Percentiles rank a stretch among this genome's conserved stretches.
Evolutionary conservation across 2,329 filamentous ascomycete species (phyloP).

Genomic region (Podosphaera fusca): DNA sequence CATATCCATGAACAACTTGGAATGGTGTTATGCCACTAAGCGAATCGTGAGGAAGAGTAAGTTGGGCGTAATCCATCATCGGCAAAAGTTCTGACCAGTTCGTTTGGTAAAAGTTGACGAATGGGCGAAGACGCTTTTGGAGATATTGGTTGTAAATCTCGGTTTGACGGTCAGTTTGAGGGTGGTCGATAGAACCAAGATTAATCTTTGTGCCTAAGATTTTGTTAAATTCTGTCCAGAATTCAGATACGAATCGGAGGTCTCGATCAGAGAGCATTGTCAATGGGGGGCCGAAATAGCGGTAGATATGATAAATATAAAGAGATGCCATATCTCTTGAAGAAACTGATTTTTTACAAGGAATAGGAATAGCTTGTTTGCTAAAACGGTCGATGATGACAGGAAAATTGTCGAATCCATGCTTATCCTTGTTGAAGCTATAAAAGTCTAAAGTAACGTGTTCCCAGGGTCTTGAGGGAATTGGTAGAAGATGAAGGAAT

Average conservation of each 20-base stretch:
- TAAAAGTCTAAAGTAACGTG: constrained; percentile 2
- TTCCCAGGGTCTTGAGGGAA: background rate
- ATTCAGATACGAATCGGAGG: background rate
- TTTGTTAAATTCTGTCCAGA: background rate
- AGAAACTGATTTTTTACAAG: background rate
- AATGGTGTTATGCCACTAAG: background rate
- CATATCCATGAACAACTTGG: background rate
- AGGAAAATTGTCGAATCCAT: background rate
- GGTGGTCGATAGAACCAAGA: too few species aligned
- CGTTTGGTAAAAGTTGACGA: background rate
- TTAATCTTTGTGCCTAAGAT: background rate
- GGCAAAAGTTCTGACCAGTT: background rate
- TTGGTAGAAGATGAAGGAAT: constrained; percentile 1
- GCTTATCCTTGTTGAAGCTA: background rate
- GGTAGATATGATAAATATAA: too few species aligned
- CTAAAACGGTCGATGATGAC: background rate
- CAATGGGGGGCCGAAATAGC: too few species aligned
- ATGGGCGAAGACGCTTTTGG: background rate
- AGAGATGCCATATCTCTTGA: too few species aligned
- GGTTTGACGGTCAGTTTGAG: too few species aligned
- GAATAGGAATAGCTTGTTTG: background rate
- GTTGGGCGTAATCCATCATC: background rate
- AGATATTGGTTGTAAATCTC: too few species aligned
- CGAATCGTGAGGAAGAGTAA: background rate
- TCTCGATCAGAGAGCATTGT: background rate